phyloP scores from a whole-genome alignment of 345 rosid species.

The Nasturtium officinale region DNA sequence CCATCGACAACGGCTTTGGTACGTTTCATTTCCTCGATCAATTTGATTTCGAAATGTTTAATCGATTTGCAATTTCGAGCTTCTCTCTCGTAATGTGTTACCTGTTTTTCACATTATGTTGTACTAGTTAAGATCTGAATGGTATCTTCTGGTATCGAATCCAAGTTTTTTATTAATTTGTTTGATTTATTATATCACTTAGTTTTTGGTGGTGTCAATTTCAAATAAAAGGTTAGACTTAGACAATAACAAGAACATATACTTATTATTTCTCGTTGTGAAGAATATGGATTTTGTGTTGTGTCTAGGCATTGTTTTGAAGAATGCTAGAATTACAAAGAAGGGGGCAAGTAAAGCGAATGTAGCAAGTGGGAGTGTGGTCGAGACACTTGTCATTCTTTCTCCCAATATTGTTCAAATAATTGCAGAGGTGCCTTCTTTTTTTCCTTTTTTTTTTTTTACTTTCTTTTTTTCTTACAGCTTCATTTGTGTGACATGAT shows the following conservation, averaged over 20 bases:
- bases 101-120: background rate
- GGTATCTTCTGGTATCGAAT: constrained; percentile 37
- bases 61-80: background rate
- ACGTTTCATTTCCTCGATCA: constrained; percentile 4
- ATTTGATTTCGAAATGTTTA: background rate
- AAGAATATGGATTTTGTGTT: background rate
- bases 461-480: background rate
- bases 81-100: background rate
- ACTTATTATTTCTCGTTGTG: background rate
- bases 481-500: constrained; percentile 18
- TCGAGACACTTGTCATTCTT: constrained; percentile 72
- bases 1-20: constrained; percentile 66
- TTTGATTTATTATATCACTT: background rate
- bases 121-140: background rate
- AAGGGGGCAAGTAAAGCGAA: constrained; percentile 70
- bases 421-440: constrained; percentile 67
- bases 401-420: constrained; percentile 79
- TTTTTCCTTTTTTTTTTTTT: background rate
- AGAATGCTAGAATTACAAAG: constrained; percentile 74
- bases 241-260: background rate
- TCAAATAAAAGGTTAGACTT: background rate
- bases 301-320: constrained; percentile 73
- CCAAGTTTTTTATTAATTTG: constrained; percentile 7
- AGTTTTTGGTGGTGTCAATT: background rate
- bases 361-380: constrained; percentile 52